Evolutionary conservation across 192 early-diverging fungal species (phyloP).

Genomic region (Coemansia sp.): DNA sequence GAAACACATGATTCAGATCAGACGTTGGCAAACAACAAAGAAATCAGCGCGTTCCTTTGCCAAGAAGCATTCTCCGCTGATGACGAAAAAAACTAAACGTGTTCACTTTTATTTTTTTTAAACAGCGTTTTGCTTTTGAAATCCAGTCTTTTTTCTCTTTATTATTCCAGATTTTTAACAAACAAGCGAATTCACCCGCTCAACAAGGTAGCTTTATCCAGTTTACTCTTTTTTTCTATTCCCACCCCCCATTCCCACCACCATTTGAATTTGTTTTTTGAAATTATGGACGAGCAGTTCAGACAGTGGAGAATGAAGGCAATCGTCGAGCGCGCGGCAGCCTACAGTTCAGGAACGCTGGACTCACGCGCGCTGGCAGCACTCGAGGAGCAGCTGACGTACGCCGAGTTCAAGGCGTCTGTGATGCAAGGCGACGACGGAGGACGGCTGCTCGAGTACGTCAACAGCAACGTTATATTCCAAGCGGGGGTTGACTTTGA

Average conservation of each 20-base stretch:
- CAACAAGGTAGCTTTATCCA: no score
- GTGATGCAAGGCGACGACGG: constrained; percentile 50
- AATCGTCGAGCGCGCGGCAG: constrained; percentile 12
- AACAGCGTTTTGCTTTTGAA: no score
- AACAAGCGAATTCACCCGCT: no score
- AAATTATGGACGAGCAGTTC: constrained; percentile 46
- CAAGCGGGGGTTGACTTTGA: constrained; percentile 77
- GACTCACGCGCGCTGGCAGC: background rate
- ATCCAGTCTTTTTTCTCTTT: no score
- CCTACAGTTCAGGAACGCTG: constrained; percentile 4
- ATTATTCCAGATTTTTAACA: no score
- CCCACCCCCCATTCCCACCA: no score
- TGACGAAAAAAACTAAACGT: no score
- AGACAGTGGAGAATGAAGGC: constrained; percentile 30
- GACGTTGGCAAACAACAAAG: no score
- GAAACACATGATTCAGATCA: background rate
- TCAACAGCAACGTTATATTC: constrained; percentile 46
- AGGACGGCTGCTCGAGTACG: constrained; percentile 41
- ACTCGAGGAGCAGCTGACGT: constrained; percentile 19
- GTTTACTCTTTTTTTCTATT: no score
- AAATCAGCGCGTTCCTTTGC: no score
- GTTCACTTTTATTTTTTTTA: no score
- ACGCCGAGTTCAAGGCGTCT: constrained; percentile 22
- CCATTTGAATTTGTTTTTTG: background rate
- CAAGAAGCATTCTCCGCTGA: no score